Evolutionary conservation across 164 flowering plant species (phyloP).

Genomic region (Houttuynia cordata): DNA sequence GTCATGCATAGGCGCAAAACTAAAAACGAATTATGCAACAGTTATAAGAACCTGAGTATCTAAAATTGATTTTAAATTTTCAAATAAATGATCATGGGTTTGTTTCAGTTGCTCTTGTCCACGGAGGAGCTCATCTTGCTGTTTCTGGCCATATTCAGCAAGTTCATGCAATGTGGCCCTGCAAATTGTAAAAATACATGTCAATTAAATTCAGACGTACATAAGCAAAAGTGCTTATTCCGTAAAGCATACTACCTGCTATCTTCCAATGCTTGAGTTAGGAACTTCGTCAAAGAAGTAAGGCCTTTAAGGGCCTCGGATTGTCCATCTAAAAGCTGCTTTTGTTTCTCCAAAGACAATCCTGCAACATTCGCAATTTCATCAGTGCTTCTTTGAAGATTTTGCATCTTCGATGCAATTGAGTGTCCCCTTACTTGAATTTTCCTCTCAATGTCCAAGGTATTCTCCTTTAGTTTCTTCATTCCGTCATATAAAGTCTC

Average conservation of each 20-base stretch:
- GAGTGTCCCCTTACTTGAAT: slow-evolving; percentile 36
- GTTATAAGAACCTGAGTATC: slow-evolving; percentile 54
- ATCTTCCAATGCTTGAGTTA: slow-evolving; percentile 61
- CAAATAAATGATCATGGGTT: slow-evolving; percentile 57
- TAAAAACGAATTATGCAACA: too few relatives aligned
- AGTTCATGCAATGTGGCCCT: slow-evolving; percentile 44
- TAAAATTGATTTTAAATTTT: slow-evolving; percentile 57
- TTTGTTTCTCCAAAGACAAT: slow-evolving; percentile 54
- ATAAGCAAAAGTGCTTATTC: too few relatives aligned
- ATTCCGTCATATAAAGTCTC: slow-evolving; percentile 38
- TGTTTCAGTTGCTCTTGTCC: slow-evolving; percentile 55
- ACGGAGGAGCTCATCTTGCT: slow-evolving; percentile 57
- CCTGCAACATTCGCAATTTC: slow-evolving; percentile 51
- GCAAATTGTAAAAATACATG: slow-evolving; percentile 1
- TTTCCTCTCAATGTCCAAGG: slow-evolving; percentile 50
- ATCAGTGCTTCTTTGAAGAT: slow-evolving; percentile 51
- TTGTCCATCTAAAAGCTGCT: slow-evolving; percentile 56
- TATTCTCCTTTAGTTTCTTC: slow-evolving; percentile 27
- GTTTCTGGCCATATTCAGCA: slow-evolving; percentile 50
- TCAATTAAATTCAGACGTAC: neutral
- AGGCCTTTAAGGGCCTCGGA: slow-evolving; percentile 55
- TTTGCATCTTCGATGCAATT: slow-evolving; percentile 47
- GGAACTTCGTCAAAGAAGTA: slow-evolving; percentile 32
- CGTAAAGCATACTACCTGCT: slow-evolving; percentile 80
- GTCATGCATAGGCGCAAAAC: neutral